Base-by-base conservation (phyloP, 176 grass and related monocot genomes). In the Triticum timopheevii region DNA sequence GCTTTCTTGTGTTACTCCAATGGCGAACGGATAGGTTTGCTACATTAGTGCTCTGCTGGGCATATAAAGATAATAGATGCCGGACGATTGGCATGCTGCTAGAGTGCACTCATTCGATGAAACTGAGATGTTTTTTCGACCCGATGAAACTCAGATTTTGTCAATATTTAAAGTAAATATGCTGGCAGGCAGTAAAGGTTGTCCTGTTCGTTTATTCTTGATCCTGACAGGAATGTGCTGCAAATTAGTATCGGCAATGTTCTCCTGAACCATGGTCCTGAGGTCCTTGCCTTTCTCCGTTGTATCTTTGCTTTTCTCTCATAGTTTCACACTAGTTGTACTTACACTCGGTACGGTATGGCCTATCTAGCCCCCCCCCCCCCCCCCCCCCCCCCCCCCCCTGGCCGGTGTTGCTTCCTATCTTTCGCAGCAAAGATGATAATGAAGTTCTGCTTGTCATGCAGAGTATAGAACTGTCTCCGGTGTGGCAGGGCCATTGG, bases 391-490 rank as follows among this genome's bases (percentile, higher is more conserved):
- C 23, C 13, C 72, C 13, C 47, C 17, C 2, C 4, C 23, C 13
- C 72, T 7, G 13, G 13, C 47, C 42, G 42, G 42, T 12, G 11
- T 45, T 45, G 72, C 13, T 49, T 75, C 72, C 72, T 75, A 27
- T 75, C 71, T 28, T 74, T 28, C 3, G 7, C 24, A 50, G 72
- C n/a, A 16, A 75, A 75, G 24, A 75, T 80, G 58, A 63, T 30
- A 63, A 22, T 78, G 61, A 77, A 72, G 27, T 7, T 50, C 50
- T 54, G 5, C 42, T 83, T 79, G 36, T 80, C 73, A 77, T 86
- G 80, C 84, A 97, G 95, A 94, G 82, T 97, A 97, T 87, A 97
- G 95, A 78, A 97, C 95, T 22, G 86, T 97, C 23, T 97, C 95
- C 84, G 95, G 95, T 76, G 95, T 97, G 34, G 92, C 95, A 17